phyloP scores from a whole-genome alignment of 208 protist species.

The Acanthamoeba sp. region DNA sequence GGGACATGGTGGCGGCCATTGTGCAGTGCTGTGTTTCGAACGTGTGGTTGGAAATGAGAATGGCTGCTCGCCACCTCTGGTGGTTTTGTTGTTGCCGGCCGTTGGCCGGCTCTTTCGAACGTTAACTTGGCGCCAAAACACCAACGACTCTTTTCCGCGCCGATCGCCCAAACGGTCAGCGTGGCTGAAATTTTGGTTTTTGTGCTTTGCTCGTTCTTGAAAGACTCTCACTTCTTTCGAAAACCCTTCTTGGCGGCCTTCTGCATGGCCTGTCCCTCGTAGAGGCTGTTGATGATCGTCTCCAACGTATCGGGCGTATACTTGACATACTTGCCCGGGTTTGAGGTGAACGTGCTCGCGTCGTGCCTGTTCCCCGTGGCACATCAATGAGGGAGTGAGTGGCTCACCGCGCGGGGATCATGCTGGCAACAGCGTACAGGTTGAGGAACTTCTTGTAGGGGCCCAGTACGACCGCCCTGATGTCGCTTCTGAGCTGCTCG shows the following conservation, averaged over 20 bases:
- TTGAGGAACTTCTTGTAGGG: conserved; percentile 35
- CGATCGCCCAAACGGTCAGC: neutral
- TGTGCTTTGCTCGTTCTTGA: neutral
- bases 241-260: conserved; percentile 62
- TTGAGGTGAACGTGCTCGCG: conserved; percentile 28
- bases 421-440: neutral
- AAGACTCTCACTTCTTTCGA: neutral
- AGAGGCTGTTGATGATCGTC: conserved; percentile 34
- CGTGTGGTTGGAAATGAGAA: neutral
- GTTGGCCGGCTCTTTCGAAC: neutral
- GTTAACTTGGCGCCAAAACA: neutral
- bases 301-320: conserved; percentile 52
- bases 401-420: neutral
- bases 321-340: conserved; percentile 61
- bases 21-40: neutral
- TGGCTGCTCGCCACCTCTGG: neutral
- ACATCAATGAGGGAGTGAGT: neutral
- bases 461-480: neutral
- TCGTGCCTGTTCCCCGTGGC: neutral
- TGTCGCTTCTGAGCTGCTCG: conserved; percentile 47
- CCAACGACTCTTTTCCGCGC: neutral
- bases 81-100: conserved; percentile 12
- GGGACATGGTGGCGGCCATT: neutral
- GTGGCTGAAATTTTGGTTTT: neutral
- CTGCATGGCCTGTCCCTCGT: conserved; percentile 11